Evolutionary conservation across 192 early-diverging fungal species (phyloP), one percentile per base, ranked within the genome.

Genomic region (Diversispora eburnea): DNA sequence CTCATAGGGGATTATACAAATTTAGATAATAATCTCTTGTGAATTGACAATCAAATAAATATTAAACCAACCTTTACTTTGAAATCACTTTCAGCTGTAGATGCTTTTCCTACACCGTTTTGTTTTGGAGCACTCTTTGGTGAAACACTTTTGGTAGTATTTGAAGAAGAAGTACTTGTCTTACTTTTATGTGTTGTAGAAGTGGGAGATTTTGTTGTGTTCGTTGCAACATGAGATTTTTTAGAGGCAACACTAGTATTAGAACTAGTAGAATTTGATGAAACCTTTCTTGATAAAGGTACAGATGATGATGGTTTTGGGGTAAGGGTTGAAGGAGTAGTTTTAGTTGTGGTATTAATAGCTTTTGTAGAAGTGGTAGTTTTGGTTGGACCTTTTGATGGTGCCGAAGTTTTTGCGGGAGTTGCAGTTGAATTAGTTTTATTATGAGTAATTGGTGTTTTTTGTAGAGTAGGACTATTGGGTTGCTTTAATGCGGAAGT

Each of bases 31-130:
- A 0, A 33, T 33, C 25, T 33, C 25, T 33, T 33, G 3, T 58
- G 43, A 8, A n/a, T 39, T 33, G 59, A 10, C 8, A 33, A 42
- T 61, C 25, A 39, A 33, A 33, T n/a, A 48, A n/a, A 25, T 20
- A 48, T 47, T 17, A 33, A 47, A 73, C 71, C 6, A 61, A 73
- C 71, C 71, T 73, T 73, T 61, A 62, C 59, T 73, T 73, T 73
- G 33, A 41, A 49, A 41, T 20, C 20, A 73, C 48, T 22, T 62
- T 73, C 71, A n/a, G 19, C 46, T 3, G 71, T 22, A 13, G 58
- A 47, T 49, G 41, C 12, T 6, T 7, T 39, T 39, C 19, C 22
- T 19, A 41, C 9, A 33, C 15, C 46, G 5, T 47, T 52, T 15
- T 7, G 20, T 33, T 12, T 48, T 3, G 57, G 20, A 61, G 49